phyloP scores from a whole-genome alignment of 768 basidiomycete genomes.

The Xerocomellus intermedius region DNA sequence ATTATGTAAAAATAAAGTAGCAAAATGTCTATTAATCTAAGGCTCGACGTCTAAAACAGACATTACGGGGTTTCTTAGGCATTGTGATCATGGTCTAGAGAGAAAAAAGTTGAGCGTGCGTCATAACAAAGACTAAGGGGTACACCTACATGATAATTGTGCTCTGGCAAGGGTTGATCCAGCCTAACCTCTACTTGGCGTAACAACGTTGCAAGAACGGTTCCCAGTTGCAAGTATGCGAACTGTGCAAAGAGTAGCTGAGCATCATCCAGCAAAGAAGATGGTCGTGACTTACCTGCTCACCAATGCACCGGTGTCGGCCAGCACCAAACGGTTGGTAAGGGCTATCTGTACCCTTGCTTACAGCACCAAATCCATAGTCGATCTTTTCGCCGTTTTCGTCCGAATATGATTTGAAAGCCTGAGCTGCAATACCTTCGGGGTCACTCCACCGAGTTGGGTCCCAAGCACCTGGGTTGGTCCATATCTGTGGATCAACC shows the following conservation, averaged over 20 bases:
- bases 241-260: conserved; percentile 50
- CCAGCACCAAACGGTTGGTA: conserved; percentile 99
- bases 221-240: conserved; percentile 91
- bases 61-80: conserved; percentile 66
- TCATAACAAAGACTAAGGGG: background rate
- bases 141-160: conserved; percentile 84
- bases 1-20: conserved; percentile 1
- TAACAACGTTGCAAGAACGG: conserved; percentile 75
- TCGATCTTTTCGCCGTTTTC: conserved; percentile 87
- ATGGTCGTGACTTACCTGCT: conserved; percentile 52
- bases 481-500: conserved; percentile 84
- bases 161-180: conserved; percentile 59
- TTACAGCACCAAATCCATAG: conserved; percentile 93
- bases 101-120: conserved; percentile 3
- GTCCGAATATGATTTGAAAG: conserved; percentile 71
- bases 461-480: conserved; percentile 66
- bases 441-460: conserved; percentile 85
- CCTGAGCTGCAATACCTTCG: conserved; percentile 77
- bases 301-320: conserved; percentile 91
- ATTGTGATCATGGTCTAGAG: conserved; percentile 90
- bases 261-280: background rate
- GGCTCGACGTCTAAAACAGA: conserved; percentile 66
- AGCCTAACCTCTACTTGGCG: conserved; percentile 74
- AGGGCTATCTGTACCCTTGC: conserved; percentile 93
- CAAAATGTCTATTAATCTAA: conserved; percentile 39